Evolutionary conservation across 805 yeast species (phyloP).

Genomic region (Torulaspora maleeae): DNA sequence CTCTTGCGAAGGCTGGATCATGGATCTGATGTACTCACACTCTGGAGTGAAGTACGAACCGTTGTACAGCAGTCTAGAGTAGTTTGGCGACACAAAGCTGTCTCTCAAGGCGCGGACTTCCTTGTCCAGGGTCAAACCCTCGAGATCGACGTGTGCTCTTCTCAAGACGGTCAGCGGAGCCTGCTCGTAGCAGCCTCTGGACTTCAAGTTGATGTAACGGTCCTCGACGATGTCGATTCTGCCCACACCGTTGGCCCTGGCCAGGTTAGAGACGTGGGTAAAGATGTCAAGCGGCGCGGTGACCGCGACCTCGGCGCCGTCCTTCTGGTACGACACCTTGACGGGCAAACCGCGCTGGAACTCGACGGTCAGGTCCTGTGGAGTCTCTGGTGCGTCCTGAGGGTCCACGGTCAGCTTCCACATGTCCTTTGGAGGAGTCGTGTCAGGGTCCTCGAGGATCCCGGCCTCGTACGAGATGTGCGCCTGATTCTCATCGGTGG

Average conservation of each 20-base stretch:
- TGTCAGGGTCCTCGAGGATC: conserved; percentile 96
- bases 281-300: conserved; percentile 91
- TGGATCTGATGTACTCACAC: conserved; percentile 89
- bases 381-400: conserved; percentile 85
- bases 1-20: conserved; percentile 91
- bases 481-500: conserved; percentile 98
- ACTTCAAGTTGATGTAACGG: conserved; percentile 97
- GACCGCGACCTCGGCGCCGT: conserved; percentile 56
- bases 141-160: conserved; percentile 90
- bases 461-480: conserved; percentile 99
- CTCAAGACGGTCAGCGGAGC: conserved; percentile 96
- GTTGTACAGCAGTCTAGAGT: conserved; percentile 87
- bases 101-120: conserved; percentile 97
- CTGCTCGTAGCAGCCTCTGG: conserved; percentile 99
- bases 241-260: conserved; percentile 99
- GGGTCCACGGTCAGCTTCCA: conserved; percentile 99
- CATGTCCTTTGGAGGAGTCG: conserved; percentile 99
- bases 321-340: conserved; percentile 63
- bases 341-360: conserved; percentile 85
- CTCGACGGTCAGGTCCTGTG: conserved; percentile 80
- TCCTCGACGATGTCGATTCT: conserved; percentile 98
- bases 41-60: conserved; percentile 99
- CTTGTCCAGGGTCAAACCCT: conserved; percentile 94
- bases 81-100: conserved; percentile 87
- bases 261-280: conserved; percentile 87